Evolutionary conservation across 768 basidiomycete species (phyloP), one percentile per base, ranked within the genome.

Genomic region (Hypholoma fasciculare): DNA sequence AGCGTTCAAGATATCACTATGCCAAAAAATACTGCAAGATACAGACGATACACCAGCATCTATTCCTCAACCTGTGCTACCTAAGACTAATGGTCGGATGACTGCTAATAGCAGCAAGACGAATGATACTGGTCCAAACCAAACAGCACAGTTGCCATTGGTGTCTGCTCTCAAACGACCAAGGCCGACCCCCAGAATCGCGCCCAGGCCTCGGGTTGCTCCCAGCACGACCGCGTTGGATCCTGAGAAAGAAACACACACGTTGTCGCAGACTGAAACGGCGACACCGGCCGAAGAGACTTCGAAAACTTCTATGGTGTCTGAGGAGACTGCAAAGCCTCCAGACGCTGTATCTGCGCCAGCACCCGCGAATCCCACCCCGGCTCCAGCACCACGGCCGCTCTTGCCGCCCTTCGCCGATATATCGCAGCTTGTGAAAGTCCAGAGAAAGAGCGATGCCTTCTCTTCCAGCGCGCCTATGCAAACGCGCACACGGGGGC

Each of bases 1-100:
- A 49, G 65, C 64, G 20, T 82, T 83, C 54, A 82, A 81, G 65
- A 57, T 82, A 4, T 62, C 69, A 0, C 61, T 82, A 13, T 82
- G 80, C 61, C 75, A 75, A 46, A 74, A 74, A 59, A 67, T 69
- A 50, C 23, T 58, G 30, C 58, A 66, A 50, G 65, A 64, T 19
- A 54, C 52, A 23, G 53, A 37, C 16, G 54, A 9, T 17, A 16
- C n/a, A 4, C 12, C 43, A 19, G n/a, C 52, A 6, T 27, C 40
- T 30, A 26, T 34, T 26, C 34, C 34, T 26, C 58, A 17, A 30
- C 43, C 52, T 40, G 44, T 30, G 1, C 40, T n/a, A n/a, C 52
- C 52, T 23, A 46, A 27, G 8, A n/a, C 49, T 14, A 47, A 20
- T 13, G 42, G 34, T n/a, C 40, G 34, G 14, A 17, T 23, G 9